phyloP scores from a whole-genome alignment of 164 flowering plant species.

The Nelumbo lutea region DNA sequence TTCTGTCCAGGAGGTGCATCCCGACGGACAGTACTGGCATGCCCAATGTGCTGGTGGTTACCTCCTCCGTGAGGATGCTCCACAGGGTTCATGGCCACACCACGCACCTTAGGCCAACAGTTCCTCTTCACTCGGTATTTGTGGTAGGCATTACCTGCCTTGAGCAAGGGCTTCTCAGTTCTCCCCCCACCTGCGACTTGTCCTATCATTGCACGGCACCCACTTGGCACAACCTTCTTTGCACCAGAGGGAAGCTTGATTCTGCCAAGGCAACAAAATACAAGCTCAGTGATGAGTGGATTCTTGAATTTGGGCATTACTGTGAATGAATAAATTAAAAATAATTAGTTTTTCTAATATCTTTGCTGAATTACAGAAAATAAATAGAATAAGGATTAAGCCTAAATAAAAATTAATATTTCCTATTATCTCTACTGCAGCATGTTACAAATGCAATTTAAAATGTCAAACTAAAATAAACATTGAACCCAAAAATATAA shows the following conservation, averaged over 20 bases:
- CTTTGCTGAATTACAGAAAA: no score
- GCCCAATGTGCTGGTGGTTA: neutral
- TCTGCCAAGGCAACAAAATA: neutral
- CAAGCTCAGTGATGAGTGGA: neutral
- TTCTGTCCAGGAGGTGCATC: conserved; percentile 8
- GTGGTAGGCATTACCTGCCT: conserved; percentile 13
- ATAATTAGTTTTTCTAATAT: no score
- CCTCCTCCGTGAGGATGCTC: conserved; percentile 20
- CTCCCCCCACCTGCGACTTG: conserved; percentile 14
- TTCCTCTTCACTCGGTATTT: conserved; percentile 14
- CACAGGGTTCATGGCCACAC: conserved; percentile 17
- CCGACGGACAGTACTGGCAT: neutral
- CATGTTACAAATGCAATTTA: no score
- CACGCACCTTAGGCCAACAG: conserved; percentile 18
- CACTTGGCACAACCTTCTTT: conserved; percentile 15
- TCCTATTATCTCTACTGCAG: no score
- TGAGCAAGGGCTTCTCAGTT: conserved; percentile 6
- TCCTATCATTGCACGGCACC: conserved; percentile 15
- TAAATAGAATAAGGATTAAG: no score
- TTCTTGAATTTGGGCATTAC: no score
- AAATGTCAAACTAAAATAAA: no score
- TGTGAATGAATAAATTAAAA: no score
- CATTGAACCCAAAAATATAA: no score
- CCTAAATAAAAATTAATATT: no score
- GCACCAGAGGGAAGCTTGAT: conserved; percentile 17